Evolutionary conservation across 139 green algal genomes (phyloP).

Genomic region (Zygnema circumcarinatum): DNA sequence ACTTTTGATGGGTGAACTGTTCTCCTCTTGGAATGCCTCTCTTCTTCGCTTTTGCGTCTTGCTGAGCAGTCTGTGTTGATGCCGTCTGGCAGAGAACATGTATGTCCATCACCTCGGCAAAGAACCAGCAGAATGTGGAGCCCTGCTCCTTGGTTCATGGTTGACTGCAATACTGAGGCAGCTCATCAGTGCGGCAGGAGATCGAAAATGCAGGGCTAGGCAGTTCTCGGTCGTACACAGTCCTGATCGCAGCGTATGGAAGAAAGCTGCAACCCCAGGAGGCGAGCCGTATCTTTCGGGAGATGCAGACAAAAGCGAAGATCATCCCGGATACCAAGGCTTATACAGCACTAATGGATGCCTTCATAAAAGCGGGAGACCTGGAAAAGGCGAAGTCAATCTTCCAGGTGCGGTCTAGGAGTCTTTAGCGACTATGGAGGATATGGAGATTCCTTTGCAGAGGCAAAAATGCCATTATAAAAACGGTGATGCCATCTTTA

Average conservation of each 20-base stretch:
- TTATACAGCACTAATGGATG: slow-evolving; percentile 42
- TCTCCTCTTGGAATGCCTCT: no score
- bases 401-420: slow-evolving; percentile 8
- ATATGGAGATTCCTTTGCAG: not conserved
- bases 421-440: not conserved
- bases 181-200: slow-evolving; percentile 4
- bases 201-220: not conserved
- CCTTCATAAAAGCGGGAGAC: not conserved
- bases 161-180: not conserved
- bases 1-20: no score
- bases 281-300: slow-evolving; percentile 28
- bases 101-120: no score
- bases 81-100: no score
- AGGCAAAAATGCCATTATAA: not conserved
- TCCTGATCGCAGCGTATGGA: slow-evolving; percentile 33
- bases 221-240: slow-evolving; percentile 1
- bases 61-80: no score
- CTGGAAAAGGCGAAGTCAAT: slow-evolving; percentile 11
- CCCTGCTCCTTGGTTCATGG: no score
- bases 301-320: slow-evolving; percentile 19
- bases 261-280: slow-evolving; percentile 1
- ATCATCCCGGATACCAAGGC: slow-evolving; percentile 10
- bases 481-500: slow-evolving; percentile 1
- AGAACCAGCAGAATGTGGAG: no score
- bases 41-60: no score